Base-by-base conservation (phyloP, 2,329 filamentous ascomycete genomes). In the Neurospora sp. region DNA sequence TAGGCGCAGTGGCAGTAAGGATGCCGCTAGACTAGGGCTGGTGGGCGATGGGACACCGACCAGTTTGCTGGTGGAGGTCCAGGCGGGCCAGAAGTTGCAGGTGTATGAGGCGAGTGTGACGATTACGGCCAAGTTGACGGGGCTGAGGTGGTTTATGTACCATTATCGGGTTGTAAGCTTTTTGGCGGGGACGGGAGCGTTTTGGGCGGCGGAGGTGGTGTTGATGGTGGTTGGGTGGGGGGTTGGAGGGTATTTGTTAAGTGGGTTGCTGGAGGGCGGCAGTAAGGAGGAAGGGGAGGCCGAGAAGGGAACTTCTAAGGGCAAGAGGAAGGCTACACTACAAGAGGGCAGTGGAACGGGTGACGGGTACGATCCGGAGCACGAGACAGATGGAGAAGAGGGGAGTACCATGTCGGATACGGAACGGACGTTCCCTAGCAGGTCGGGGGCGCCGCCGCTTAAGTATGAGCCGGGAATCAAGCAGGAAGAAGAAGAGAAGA, bases 141-240 rank as follows among this genome's bases (percentile, higher is more conserved):
- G 95, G 0, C 79, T 97, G 72, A 84, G 91, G 67, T 96, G 91
- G 88, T 76, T 94, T 69, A 97, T 99, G 92, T 96, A 96, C 76
- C 89, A 93, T 72, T 90, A 95, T 81, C 88, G 91, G 13, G 76
- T 96, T 42, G 78, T 88, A 1, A 89, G 89, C 5, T 93, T 93
- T 71, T 68, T 91, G 0, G 76, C 90, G 0, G 91, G 93, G 75
- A 92, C 90, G 0, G 79, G 82, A 0, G 74, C 87, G 0, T 97
- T 97, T 79, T 98, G 94, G 93, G 78, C 82, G 1, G 87, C 88
- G 13, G 93, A 95, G 77, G 84, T 96, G 76, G 73, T 88, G 0
- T 90, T 90, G 58, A 87, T 91, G 78, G 82, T 84, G 0, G 43
- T 89, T 0, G 89, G 87, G 0, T 97, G 92, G 90, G 78, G 86